Evolutionary conservation across 163 green algal genomes (phyloP).

Genomic region (Scenedesmus sp.): DNA sequence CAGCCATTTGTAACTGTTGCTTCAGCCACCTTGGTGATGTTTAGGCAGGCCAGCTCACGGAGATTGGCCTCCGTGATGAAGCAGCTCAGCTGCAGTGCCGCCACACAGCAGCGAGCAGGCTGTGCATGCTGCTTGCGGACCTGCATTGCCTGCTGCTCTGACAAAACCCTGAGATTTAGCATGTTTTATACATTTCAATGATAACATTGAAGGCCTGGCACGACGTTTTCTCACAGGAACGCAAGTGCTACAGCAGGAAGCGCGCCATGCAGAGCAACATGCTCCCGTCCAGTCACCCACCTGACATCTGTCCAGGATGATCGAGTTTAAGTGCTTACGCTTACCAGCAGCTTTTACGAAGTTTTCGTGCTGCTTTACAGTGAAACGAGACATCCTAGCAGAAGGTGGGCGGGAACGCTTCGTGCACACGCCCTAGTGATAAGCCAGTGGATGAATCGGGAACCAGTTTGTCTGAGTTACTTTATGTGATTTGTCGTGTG

Average conservation of each 20-base stretch:
- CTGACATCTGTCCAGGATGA: not conserved
- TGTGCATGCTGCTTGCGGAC: not conserved
- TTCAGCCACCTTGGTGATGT: not conserved
- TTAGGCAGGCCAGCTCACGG: too few species aligned
- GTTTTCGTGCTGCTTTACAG: constrained; percentile 7
- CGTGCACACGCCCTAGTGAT: not conserved
- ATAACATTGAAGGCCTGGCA: too few species aligned
- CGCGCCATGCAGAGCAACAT: not conserved
- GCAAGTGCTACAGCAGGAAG: not conserved
- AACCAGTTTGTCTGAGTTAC: too few species aligned
- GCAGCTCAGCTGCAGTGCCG: too few species aligned
- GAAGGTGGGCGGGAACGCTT: not conserved
- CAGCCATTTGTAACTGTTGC: not conserved
- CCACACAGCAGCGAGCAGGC: not conserved
- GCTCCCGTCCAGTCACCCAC: not conserved
- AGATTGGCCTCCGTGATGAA: too few species aligned
- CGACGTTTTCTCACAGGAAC: too few species aligned
- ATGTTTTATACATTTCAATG: too few species aligned
- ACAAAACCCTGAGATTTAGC: too few species aligned
- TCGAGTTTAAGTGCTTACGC: not conserved
- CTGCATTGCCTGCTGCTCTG: not conserved
- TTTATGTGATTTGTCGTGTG: too few species aligned
- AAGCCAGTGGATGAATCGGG: too few species aligned
- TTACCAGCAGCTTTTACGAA: not conserved
- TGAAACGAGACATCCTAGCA: constrained; percentile 1